Conservation (phyloP, 257 asterid genomes). For the Capsicum chinense region DNA sequence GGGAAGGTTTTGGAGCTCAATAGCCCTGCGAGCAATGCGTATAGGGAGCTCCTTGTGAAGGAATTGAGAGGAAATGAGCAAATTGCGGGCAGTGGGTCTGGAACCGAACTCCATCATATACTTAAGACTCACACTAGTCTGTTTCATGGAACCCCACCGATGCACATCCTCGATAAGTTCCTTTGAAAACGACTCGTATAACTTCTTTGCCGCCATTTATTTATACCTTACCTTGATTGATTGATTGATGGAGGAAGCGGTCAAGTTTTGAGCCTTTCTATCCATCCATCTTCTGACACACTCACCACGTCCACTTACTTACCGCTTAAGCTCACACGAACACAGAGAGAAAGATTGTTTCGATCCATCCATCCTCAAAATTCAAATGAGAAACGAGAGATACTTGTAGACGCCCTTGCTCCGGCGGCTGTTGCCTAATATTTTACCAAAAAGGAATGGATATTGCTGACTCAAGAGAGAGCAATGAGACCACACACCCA, state of each 20-base stretch:
- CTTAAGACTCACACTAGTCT: constrained; percentile 82
- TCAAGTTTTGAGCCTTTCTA: constrained; percentile 21
- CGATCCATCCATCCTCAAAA: background rate
- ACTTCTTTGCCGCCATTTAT: constrained; percentile 87
- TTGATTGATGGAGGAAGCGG: background rate
- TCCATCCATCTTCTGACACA: background rate
- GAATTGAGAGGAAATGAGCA: constrained; percentile 81
- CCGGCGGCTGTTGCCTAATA: constrained; percentile 23
- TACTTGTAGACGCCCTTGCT: too few species aligned
- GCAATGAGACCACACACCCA: too few species aligned
- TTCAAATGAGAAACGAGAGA: background rate
- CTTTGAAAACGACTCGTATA: constrained; percentile 53
- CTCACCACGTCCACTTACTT: constrained; percentile 3
- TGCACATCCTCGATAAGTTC: constrained; percentile 67
- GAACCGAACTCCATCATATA: constrained; percentile 96
- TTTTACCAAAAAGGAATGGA: background rate
- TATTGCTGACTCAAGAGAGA: background rate
- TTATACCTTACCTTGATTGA: background rate
- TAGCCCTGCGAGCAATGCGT: constrained; percentile 86
- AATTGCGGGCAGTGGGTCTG: constrained; percentile 63
- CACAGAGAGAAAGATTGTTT: background rate
- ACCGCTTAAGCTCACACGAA: background rate
- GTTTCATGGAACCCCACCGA: constrained; percentile 79
- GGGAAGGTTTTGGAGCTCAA: constrained; percentile 84
- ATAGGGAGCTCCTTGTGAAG: constrained; percentile 86